Evolutionary conservation across 2,329 filamentous ascomycete genomes (phyloP).

Genomic region (Pseudocercospora musae): DNA sequence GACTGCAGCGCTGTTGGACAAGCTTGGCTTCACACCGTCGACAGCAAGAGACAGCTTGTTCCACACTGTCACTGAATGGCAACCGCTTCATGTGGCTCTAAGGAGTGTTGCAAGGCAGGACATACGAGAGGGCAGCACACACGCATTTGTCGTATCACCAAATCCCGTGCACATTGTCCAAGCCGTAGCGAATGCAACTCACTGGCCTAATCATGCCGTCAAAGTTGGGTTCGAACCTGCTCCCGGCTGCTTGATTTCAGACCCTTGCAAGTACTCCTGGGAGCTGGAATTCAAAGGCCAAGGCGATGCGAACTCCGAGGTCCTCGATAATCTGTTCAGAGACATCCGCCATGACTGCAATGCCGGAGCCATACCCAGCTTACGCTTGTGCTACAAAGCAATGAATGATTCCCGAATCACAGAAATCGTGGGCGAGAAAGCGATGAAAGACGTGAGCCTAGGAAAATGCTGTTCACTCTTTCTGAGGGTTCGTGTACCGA

Average conservation of each 20-base stretch:
- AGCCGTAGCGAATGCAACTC: conserved; percentile 5
- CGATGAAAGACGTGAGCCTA: conserved; percentile 24
- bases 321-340: conserved; percentile 15
- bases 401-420: conserved; percentile 24
- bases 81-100: conserved; percentile 15
- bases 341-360: conserved; percentile 15
- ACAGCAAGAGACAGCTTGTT: conserved; percentile 6
- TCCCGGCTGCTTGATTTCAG: background rate
- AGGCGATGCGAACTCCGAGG: conserved; percentile 8
- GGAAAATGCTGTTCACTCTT: conserved; percentile 30
- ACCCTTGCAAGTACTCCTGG: conserved; percentile 2
- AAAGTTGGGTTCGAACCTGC: conserved; percentile 14
- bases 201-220: conserved; percentile 19
- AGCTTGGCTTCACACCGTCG: conserved; percentile 17
- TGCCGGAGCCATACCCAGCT: conserved; percentile 26
- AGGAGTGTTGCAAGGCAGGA: conserved; percentile 6
- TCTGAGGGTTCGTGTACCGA: conserved; percentile 29
- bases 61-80: conserved; percentile 1
- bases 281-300: conserved; percentile 7
- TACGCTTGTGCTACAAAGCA: conserved; percentile 33
- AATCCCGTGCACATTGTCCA: conserved; percentile 15
- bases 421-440: conserved; percentile 32
- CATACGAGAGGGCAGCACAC: conserved; percentile 2
- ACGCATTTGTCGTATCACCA: conserved; percentile 17
- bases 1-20: conserved; percentile 15